Conservation (phyloP, 371 early-diverging fungal species). For the Mortierella sp. region DNA sequence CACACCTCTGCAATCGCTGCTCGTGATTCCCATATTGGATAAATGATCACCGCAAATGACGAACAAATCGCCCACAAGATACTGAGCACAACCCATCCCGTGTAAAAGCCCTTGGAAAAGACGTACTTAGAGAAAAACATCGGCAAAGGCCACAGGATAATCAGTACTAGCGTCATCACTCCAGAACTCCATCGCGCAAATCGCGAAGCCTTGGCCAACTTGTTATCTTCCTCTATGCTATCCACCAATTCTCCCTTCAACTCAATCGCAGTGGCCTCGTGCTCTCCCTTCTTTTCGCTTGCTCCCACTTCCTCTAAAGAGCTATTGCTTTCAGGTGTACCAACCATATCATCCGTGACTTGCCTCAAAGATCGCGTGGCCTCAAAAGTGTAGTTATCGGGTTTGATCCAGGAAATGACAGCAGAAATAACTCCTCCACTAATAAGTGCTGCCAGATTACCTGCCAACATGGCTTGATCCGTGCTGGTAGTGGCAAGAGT, state of each 20-base stretch:
- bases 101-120: slow-evolving; percentile 73
- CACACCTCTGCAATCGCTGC: slow-evolving; percentile 55
- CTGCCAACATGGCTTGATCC: slow-evolving; percentile 80
- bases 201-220: slow-evolving; percentile 57
- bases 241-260: slow-evolving; percentile 16
- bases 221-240: slow-evolving; percentile 55
- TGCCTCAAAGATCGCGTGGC: slow-evolving; percentile 62
- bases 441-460: slow-evolving; percentile 62
- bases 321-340: slow-evolving; percentile 26
- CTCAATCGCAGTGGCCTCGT: slow-evolving; percentile 10
- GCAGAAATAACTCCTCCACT: slow-evolving; percentile 58
- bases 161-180: slow-evolving; percentile 63
- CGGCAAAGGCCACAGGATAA: slow-evolving; percentile 78
- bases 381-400: slow-evolving; percentile 75
- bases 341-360: slow-evolving; percentile 59
- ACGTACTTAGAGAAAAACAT: slow-evolving; percentile 76
- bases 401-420: slow-evolving; percentile 60
- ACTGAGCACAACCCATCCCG: slow-evolving; percentile 74
- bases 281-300: slow-evolving; percentile 35
- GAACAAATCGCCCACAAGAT: slow-evolving; percentile 74
- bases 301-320: slow-evolving; percentile 23
- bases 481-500: slow-evolving; percentile 67
- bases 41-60: slow-evolving; percentile 67
- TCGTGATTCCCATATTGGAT: slow-evolving; percentile 72
- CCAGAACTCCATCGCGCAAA: slow-evolving; percentile 63